phyloP scores from a whole-genome alignment of 73 alveolate genomes.

The Paramecium sonneborni region DNA sequence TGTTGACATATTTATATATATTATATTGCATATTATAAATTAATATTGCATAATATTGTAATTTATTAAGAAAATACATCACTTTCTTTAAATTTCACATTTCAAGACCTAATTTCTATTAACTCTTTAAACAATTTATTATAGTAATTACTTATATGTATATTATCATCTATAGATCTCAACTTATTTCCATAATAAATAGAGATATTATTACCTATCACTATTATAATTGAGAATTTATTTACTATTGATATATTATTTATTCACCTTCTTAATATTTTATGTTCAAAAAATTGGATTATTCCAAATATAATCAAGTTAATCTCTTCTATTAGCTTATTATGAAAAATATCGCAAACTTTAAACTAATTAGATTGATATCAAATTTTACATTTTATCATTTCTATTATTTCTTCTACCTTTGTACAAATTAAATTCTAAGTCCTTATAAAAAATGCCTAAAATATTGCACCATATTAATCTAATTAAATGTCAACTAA shows the following conservation, averaged over 20 bases:
- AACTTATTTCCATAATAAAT: no score
- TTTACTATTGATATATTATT: no score
- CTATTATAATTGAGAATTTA: no score
- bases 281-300: no score
- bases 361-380: not conserved
- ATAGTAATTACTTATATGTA: no score
- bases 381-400: not conserved
- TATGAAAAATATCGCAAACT: not conserved
- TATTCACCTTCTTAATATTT: no score
- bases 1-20: not conserved
- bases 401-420: not conserved
- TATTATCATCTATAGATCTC: no score
- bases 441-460: not conserved
- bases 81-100: not conserved
- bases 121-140: not conserved
- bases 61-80: not conserved
- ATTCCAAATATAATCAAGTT: no score
- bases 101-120: not conserved
- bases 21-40: not conserved
- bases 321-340: no score
- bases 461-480: not conserved
- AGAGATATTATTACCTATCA: no score
- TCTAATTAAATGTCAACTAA: not conserved
- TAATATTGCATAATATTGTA: not conserved
- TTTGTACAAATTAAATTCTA: conserved; percentile 8